Percentiles rank a stretch among this genome's conserved stretches.
Evolutionary conservation across 2,329 filamentous ascomycete species (phyloP).

Genomic region (Talaromyces albobiverticillius): DNA sequence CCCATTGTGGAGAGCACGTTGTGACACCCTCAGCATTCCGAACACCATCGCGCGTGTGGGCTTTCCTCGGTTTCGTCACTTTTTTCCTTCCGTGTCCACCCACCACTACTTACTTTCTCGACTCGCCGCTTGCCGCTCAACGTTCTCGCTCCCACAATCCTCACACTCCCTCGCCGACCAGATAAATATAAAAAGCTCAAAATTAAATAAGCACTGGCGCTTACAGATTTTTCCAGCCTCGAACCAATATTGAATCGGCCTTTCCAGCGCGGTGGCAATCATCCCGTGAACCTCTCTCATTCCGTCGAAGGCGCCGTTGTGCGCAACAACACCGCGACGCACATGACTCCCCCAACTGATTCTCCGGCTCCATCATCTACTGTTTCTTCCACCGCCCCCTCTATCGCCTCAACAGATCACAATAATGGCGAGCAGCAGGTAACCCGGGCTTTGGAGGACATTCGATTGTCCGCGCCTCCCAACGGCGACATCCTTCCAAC

Average conservation of each 20-base stretch:
- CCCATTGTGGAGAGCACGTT: not conserved
- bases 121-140: conserved; percentile 10
- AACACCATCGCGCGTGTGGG: not conserved
- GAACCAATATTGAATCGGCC: too few species aligned
- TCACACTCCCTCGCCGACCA: too few species aligned
- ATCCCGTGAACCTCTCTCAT: not conserved
- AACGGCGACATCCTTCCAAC: conserved; percentile 34
- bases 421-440: conserved; percentile 39
- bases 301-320: conserved; percentile 13
- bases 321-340: conserved; percentile 13
- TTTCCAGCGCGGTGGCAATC: too few species aligned
- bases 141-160: not conserved
- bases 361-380: conserved; percentile 37
- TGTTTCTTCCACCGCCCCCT: conserved; percentile 43
- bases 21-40: not conserved
- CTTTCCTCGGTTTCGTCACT: conserved; percentile 9
- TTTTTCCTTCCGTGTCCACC: conserved; percentile 6
- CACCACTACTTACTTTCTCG: not conserved
- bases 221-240: too few species aligned
- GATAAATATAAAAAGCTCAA: too few species aligned
- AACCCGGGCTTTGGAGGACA: conserved; percentile 44
- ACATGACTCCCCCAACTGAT: conserved; percentile 20
- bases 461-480: conserved; percentile 34
- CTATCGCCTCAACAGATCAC: conserved; percentile 38
- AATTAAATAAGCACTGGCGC: too few species aligned